Percentiles rank a stretch among this genome's conserved stretches.
phyloP scores from a whole-genome alignment of 2,329 filamentous ascomycete genomes.

The Pezicula rhizophila region DNA sequence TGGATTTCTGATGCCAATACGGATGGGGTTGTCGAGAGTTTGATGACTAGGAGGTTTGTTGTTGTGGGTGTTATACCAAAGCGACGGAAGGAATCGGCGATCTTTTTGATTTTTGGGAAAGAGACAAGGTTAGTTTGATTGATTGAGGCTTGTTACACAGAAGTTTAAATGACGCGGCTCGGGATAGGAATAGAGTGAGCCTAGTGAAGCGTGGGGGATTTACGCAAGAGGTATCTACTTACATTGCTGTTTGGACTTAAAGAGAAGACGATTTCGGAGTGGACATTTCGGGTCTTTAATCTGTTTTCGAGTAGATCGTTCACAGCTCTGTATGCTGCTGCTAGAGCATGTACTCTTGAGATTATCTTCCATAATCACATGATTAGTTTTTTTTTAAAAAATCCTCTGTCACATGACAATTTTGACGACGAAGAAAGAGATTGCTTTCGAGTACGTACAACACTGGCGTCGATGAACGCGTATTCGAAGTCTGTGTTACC shows the following conservation, averaged over 20 bases:
- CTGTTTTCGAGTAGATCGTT: slow-evolving; percentile 36
- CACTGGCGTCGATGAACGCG: slow-evolving; percentile 81
- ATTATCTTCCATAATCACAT: slow-evolving; percentile 33
- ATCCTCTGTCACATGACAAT: not conserved
- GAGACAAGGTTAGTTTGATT: not conserved
- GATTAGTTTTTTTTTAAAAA: not conserved
- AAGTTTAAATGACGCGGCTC: not conserved
- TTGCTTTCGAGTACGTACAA: slow-evolving; percentile 43
- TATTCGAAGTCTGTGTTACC: slow-evolving; percentile 87
- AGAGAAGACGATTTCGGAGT: slow-evolving; percentile 51
- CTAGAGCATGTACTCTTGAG: slow-evolving; percentile 40
- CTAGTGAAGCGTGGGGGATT: not conserved
- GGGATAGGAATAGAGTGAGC: slow-evolving; percentile 1
- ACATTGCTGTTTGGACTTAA: slow-evolving; percentile 51
- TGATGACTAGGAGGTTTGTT: slow-evolving; percentile 70
- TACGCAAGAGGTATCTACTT: slow-evolving; percentile 4
- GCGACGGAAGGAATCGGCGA: slow-evolving; percentile 82
- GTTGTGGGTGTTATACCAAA: slow-evolving; percentile 75
- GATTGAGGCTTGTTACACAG: not conserved
- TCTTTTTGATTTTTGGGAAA: slow-evolving; percentile 43
- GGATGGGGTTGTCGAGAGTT: slow-evolving; percentile 54
- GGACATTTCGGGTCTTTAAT: slow-evolving; percentile 45
- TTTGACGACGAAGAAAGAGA: not conserved
- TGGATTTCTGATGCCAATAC: slow-evolving; percentile 43
- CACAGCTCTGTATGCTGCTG: slow-evolving; percentile 44